These are phyloP conservation scores for Punctularia strigosozonata DNA, from an alignment of 768 basidiomycete genomes.

Conservation along the genomic window DNA sequence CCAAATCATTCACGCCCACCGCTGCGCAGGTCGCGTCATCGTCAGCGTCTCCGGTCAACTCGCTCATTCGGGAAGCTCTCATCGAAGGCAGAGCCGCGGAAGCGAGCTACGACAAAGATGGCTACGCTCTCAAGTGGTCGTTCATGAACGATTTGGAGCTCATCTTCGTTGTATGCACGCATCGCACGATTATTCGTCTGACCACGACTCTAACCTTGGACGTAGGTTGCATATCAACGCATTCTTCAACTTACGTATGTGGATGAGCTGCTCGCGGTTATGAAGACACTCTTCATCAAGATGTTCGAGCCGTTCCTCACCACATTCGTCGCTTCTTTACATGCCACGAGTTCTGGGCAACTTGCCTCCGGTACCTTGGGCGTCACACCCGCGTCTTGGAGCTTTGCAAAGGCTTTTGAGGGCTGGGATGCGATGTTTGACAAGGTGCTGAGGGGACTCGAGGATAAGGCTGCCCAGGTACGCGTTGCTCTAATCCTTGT, in stretches of 20 bases:
- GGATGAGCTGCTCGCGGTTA: conserved; percentile 69
- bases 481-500: conserved; percentile 7
- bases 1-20: conserved; percentile 86
- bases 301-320: conserved; percentile 77
- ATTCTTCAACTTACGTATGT: conserved; percentile 92
- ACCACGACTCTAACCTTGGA: conserved; percentile 3
- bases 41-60: conserved; percentile 74
- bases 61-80: conserved; percentile 79
- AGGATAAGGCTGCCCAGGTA: conserved; percentile 65
- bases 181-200: neutral
- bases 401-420: conserved; percentile 58
- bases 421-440: conserved; percentile 80
- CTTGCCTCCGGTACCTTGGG: conserved; percentile 19
- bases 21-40: conserved; percentile 59
- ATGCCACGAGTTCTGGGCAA: conserved; percentile 42
- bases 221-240: conserved; percentile 89
- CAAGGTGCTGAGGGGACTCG: conserved; percentile 58
- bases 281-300: conserved; percentile 79
- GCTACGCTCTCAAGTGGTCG: conserved; percentile 89
- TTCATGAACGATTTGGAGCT: conserved; percentile 92
- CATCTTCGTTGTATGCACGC: conserved; percentile 78
- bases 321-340: conserved; percentile 75
- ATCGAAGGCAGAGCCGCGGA: conserved; percentile 82
- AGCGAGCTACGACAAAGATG: conserved; percentile 85
- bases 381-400: conserved; percentile 37